phyloP scores from a whole-genome alignment of 2,329 filamentous ascomycete genomes.

The Alternaria sp. region DNA sequence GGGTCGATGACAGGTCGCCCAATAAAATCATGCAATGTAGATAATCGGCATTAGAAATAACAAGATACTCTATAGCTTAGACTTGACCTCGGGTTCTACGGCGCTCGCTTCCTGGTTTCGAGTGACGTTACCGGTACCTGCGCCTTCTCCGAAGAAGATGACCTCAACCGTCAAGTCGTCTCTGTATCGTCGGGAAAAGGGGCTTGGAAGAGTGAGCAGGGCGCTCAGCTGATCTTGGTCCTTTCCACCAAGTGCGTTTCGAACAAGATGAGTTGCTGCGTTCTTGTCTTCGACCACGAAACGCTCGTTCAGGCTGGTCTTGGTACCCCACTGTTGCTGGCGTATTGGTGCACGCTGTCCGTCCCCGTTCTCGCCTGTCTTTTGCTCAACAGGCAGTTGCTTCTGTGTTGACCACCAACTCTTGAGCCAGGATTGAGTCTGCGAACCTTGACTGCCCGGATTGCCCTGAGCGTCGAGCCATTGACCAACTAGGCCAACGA shows the following conservation, averaged over 20 bases:
- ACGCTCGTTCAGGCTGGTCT: constrained; percentile 74
- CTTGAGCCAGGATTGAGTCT: constrained; percentile 70
- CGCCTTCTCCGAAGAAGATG: constrained; percentile 91
- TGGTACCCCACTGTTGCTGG: constrained; percentile 88
- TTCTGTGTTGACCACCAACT: constrained; percentile 70
- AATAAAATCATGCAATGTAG: constrained; percentile 4
- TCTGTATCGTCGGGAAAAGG: constrained; percentile 90
- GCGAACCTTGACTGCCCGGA: constrained; percentile 48
- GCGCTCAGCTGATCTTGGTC: constrained; percentile 94
- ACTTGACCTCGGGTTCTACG: constrained; percentile 56
- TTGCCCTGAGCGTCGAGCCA: constrained; percentile 84
- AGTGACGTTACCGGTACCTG: constrained; percentile 78
- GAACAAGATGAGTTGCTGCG: constrained; percentile 91
- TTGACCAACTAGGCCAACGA: constrained; percentile 92
- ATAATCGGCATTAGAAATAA: constrained; percentile 3
- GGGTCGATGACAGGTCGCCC: constrained; percentile 6
- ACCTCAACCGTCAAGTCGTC: constrained; percentile 98
- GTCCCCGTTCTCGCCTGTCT: constrained; percentile 59
- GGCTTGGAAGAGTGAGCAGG: constrained; percentile 86
- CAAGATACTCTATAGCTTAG: constrained; percentile 55
- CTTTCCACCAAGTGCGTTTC: constrained; percentile 92
- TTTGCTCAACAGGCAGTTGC: constrained; percentile 78
- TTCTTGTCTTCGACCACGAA: constrained; percentile 97
- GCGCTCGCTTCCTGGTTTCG: constrained; percentile 89
- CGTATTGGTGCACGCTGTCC: constrained; percentile 90